Conservation (phyloP, 1,284 basidiomycete genomes). For the Apiotrichum brassicae region DNA sequence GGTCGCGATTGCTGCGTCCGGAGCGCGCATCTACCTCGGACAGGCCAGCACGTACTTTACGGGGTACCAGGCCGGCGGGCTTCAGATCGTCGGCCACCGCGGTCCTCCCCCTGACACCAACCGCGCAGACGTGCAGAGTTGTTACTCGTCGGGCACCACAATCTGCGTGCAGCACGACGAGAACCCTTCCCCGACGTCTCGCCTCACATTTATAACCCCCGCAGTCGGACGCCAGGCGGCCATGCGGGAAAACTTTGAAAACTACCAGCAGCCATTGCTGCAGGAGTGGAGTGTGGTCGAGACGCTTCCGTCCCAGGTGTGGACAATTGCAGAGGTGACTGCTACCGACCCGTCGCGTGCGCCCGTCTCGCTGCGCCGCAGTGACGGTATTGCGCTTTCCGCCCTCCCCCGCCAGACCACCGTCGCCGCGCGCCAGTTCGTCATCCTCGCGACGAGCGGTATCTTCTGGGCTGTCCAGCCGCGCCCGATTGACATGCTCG, state of each 20-base stretch:
- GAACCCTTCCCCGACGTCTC: slow-evolving; percentile 19
- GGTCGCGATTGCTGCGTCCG: slow-evolving; percentile 67
- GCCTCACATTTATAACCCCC: slow-evolving; percentile 28
- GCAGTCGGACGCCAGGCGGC: slow-evolving; percentile 32
- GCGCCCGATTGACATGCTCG: slow-evolving; percentile 39
- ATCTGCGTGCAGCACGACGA: slow-evolving; percentile 29
- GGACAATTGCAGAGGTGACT: slow-evolving; percentile 59
- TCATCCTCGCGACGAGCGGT: slow-evolving; percentile 37
- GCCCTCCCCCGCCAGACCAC: slow-evolving; percentile 31
- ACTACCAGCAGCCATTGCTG: slow-evolving; percentile 21
- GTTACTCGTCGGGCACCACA: slow-evolving; percentile 40
- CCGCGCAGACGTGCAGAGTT: slow-evolving; percentile 20
- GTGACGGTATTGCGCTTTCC: slow-evolving; percentile 27
- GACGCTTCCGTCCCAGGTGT: slow-evolving; percentile 69
- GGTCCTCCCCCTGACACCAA: slow-evolving; percentile 29
- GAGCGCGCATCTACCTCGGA: slow-evolving; percentile 21
- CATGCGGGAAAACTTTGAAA: slow-evolving; percentile 34
- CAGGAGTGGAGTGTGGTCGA: slow-evolving; percentile 45
- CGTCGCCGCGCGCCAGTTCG: slow-evolving; percentile 27
- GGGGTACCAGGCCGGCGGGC: slow-evolving; percentile 2
- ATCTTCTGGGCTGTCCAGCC: slow-evolving; percentile 29
- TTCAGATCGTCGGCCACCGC: slow-evolving; percentile 13
- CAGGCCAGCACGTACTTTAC: not conserved
- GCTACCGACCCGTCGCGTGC: slow-evolving; percentile 24
- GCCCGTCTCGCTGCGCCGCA: slow-evolving; percentile 10